phyloP scores from a whole-genome alignment of 179 eudicot genomes.

The Silene noctiflora region DNA sequence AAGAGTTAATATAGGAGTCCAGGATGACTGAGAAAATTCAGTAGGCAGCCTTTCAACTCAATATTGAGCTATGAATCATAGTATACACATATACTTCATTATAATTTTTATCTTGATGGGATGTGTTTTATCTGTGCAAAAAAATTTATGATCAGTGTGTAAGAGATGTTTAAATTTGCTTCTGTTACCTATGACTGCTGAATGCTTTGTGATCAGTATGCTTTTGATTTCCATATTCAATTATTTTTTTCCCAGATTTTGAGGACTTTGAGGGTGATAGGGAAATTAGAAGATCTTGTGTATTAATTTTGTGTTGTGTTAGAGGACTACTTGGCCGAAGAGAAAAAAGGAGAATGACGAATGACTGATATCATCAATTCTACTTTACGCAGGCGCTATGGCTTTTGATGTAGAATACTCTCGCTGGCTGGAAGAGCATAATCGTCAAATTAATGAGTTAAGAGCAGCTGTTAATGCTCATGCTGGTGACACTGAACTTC shows the following conservation, averaged over 20 bases:
- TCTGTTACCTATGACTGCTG: background rate
- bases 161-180: background rate
- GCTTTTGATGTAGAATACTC: slow-evolving; percentile 93
- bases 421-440: slow-evolving; percentile 94
- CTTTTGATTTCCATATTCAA: background rate
- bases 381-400: slow-evolving; percentile 63
- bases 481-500: slow-evolving; percentile 94
- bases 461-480: slow-evolving; percentile 92
- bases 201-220: background rate
- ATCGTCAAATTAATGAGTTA: slow-evolving; percentile 67
- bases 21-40: background rate
- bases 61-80: background rate
- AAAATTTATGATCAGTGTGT: background rate
- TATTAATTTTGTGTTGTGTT: background rate
- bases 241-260: background rate
- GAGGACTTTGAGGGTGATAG: background rate
- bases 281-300: background rate
- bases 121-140: background rate
- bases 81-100: background rate
- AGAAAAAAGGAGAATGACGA: background rate
- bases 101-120: background rate
- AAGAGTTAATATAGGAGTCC: background rate
- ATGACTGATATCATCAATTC: background rate
- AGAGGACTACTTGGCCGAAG: background rate
- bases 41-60: background rate